Evolutionary conservation across 768 basidiomycete species (phyloP), one percentile per base, ranked within the genome.

Genomic region (Psilocybe sp.): DNA sequence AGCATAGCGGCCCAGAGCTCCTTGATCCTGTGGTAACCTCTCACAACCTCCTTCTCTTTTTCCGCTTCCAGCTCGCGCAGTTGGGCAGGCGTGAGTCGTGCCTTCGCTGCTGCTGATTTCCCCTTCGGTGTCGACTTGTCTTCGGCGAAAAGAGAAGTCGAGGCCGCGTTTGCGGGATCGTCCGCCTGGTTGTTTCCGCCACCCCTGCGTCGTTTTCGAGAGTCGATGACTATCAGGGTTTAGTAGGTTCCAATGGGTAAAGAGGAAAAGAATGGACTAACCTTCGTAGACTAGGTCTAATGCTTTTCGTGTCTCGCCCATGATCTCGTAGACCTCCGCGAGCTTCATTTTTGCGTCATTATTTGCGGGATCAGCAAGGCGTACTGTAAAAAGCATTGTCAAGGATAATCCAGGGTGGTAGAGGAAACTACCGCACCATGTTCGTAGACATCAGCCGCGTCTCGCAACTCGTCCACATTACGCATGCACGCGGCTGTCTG

Each of bases 261-360:
- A 15, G 23, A 10, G 28, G 23, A 48, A 44, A 15, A 10, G 8
- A 18, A 43, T 19, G 33, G 8, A 44, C 68, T 4, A 54, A 91
- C 94, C 92, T 80, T 93, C 80, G 45, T 86, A 85, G 12, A 95
- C 87, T 0, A 97, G 69, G 6, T 89, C 84, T 0, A 97, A 74
- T 0, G 96, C 96, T 60, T 87, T 87, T 13, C 83, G 74, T 1
- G 88, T 84, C 54, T 93, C 82, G 39, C 87, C 84, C 55, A 87
- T 69, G 10, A 90, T 83, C 65, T 99, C 96, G 55, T 92, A 91
- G 12, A 94, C 81, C 55, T 90, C 90, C 0, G 95, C 96, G 0
- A 98, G 77, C 54, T 90, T 88, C 79, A 95, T 85, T 65, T 92
- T 93, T 20, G 85, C 87, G 23, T 94, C 89, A 58, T 84, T 81